Conservation (phyloP, 1,139 yeast species). For the Yamadazyma epiphylla region DNA sequence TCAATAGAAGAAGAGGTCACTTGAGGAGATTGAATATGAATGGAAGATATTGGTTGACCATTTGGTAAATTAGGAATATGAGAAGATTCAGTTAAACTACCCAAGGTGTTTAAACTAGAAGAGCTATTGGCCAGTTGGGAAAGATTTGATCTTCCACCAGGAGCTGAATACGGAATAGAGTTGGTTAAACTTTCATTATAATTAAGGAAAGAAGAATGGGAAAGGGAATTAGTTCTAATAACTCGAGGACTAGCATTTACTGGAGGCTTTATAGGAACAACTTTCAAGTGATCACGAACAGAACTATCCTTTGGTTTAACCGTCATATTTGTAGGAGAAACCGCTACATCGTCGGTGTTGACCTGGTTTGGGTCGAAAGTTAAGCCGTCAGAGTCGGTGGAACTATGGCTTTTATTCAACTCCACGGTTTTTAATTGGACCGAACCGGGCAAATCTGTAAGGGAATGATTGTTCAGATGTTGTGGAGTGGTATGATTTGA, state of each 20-base stretch:
- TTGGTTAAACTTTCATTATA: constrained; percentile 50
- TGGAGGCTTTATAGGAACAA: constrained; percentile 24
- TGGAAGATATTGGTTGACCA: constrained; percentile 56
- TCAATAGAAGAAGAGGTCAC: constrained; percentile 55
- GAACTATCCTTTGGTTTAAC: constrained; percentile 1
- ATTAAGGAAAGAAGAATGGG: constrained; percentile 39
- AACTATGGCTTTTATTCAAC: constrained; percentile 10
- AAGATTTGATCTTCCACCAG: constrained; percentile 46
- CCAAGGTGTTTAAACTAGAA: constrained; percentile 12
- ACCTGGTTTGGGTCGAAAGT: constrained; percentile 12
- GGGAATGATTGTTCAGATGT: constrained; percentile 22
- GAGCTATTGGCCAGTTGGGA: constrained; percentile 16
- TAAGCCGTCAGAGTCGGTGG: constrained; percentile 15
- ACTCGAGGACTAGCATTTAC: constrained; percentile 35
- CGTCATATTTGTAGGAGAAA: not conserved
- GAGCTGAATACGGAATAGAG: constrained; percentile 70
- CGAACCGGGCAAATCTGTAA: constrained; percentile 19
- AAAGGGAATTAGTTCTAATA: constrained; percentile 40
- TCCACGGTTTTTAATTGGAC: constrained; percentile 9
- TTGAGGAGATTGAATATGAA: constrained; percentile 67
- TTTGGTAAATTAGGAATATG: constrained; percentile 47
- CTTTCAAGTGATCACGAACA: too few species aligned
- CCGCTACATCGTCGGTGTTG: not conserved
- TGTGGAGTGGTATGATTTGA: constrained; percentile 24
- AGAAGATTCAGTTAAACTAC: constrained; percentile 11